Evolutionary conservation across 2,329 filamentous ascomycete species (phyloP), one percentile per base, ranked within the genome.

Genomic region (Onygenales sp.): DNA sequence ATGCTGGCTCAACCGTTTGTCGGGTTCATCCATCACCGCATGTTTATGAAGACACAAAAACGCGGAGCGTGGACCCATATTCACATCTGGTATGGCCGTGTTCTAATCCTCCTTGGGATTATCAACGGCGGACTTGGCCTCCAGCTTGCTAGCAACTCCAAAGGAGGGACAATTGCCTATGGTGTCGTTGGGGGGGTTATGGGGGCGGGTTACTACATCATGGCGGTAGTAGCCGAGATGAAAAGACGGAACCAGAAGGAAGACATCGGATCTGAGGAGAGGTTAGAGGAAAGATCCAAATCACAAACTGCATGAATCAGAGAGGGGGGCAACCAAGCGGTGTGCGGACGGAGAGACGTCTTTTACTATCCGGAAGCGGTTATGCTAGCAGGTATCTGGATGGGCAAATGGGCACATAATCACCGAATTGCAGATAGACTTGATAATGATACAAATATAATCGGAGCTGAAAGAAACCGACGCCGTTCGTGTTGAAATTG

Each of bases 41-140:
- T 58, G 33, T 67, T 62, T 54, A 60, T 61, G 27, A 61, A 33
- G 21, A 56, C 52, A 13, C 53, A 57, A 46, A 40, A 45, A 46
- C 21, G 33, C 6, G 50, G 43, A 8, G n/a, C 37, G 8, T 55
- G 51, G 56, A 54, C 57, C 2, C 57, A 77, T 56, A 11, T 63
- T 3, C 79, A 82, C 58, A 67, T 80, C 46, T 81, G 79, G 79
- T 61, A 80, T 21, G 79, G 79, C 14, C 70, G 79, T 4, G 57
- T 68, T 31, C 67, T 74, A 17, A 73, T 81, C 8, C 67, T 73
- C 0, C 64, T 81, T 0, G 79, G 77, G 5, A 77, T 81, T 52
- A 69, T 81, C 63, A 81, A 81, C 59, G 79, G 76, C n/a, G 79
- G 78, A 0, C 64, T 81, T 0, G 79, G 79, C 1, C 69, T 81